Conservation (phyloP, 2,329 filamentous ascomycete genomes). For the Lasiodiplodia hormozganensis region DNA sequence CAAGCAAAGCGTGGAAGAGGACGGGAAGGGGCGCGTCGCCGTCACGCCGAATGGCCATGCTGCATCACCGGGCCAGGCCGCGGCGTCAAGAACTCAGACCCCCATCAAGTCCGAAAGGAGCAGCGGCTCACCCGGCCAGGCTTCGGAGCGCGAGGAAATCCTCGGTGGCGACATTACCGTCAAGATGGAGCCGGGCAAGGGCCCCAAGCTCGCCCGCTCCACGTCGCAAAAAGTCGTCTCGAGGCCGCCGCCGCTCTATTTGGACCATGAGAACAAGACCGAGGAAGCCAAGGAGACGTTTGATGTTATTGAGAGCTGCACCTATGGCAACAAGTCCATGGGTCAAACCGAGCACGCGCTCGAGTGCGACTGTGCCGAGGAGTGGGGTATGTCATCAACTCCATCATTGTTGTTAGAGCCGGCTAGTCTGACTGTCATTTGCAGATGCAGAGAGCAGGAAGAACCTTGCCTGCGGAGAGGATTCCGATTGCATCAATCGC, state of each 20-base stretch:
- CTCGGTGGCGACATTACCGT: constrained; percentile 67
- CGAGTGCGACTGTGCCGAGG: constrained; percentile 93
- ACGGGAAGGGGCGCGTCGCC: constrained; percentile 33
- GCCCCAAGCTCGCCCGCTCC: constrained; percentile 76
- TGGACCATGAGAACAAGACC: constrained; percentile 79
- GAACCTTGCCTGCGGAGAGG: constrained; percentile 91
- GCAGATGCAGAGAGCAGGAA: constrained; percentile 57
- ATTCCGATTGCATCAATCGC: constrained; percentile 98
- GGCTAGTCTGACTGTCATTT: constrained; percentile 41
- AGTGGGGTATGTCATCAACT: constrained; percentile 77
- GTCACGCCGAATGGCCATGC: constrained; percentile 36
- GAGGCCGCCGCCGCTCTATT: constrained; percentile 71
- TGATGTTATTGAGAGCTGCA: constrained; percentile 81
- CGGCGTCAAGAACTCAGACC: constrained; percentile 16
- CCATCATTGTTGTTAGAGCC: constrained; percentile 29
- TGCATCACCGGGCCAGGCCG: constrained; percentile 31
- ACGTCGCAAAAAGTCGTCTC: constrained; percentile 72
- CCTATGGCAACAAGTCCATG: constrained; percentile 90
- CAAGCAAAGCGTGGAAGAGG: constrained; percentile 34
- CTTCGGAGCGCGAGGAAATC: constrained; percentile 58
- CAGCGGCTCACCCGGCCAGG: constrained; percentile 46
- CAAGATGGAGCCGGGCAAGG: constrained; percentile 69
- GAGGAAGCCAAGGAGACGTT: constrained; percentile 78
- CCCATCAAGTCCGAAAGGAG: constrained; percentile 38
- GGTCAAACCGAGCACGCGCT: constrained; percentile 91